Evolutionary conservation across 768 basidiomycete genomes (phyloP), one percentile per base, ranked within the genome.

Genomic region (Rhizopogon sp.): DNA sequence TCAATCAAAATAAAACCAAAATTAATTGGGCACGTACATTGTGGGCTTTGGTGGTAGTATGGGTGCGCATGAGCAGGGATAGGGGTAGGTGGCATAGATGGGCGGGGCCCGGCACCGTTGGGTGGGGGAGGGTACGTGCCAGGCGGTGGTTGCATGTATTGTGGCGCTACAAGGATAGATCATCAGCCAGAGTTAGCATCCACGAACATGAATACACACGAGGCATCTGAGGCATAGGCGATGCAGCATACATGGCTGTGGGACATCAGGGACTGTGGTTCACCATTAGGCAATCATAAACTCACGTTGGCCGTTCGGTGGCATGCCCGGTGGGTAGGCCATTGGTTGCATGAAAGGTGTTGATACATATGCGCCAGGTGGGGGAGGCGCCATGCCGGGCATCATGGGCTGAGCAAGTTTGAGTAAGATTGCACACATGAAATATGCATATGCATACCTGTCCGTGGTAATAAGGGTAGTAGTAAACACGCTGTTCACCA

Each of bases 21-120:
- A 64, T 37, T 57, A 59, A 51, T 62, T 54, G 70, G 45, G 13
- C 33, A 66, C 79, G 44, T 78, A 93, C 91, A 72, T 74, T 93
- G 91, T 55, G 91, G 91, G 67, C 90, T 92, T 65, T 91, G 91
- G 64, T 91, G 88, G 66, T 93, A 93, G 70, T 91, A 92, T 69
- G 87, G 81, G 62, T 92, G 90, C 28, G 92, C 87, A 65, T 92
- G 90, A 41, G 87, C 78, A 13, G 89, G 91, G 59, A 93, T 90
- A 2, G 92, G 91, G 8, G 90, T 92, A 8, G 91, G 89, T n/a
- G 91, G 91, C 87, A 93, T 90, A 14, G 90, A 91, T 25, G 88
- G 90, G 58, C 90, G 82, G 16, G 85, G 89, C 39, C 81, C 88
- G 33, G 81, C 82, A 44, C 87, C 87, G 62, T 88, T 90, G 22